These are phyloP conservation scores for Lepiota venenata DNA, from an alignment of 768 basidiomycete species.

Conservation along the genomic window DNA sequence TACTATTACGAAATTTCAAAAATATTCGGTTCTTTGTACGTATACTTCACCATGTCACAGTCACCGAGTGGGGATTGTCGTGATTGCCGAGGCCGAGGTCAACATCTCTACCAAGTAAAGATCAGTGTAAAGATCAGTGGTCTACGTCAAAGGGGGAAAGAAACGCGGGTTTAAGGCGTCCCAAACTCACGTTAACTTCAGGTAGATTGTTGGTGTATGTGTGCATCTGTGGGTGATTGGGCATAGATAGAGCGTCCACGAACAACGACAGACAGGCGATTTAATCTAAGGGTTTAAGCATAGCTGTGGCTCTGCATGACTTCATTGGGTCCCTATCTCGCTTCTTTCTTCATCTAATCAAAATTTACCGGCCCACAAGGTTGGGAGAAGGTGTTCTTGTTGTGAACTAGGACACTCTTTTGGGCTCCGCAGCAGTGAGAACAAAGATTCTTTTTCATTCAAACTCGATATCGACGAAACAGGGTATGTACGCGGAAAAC, in stretches of 20 bases:
- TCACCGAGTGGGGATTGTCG: background rate
- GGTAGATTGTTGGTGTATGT: background rate
- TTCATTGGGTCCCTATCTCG: no score
- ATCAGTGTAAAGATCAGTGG: background rate
- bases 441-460: background rate
- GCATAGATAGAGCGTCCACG: background rate
- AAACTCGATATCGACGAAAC: background rate
- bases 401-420: background rate
- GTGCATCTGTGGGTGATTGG: background rate
- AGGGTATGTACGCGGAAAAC: background rate
- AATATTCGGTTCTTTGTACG: no score
- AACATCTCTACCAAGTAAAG: background rate
- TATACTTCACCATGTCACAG: background rate
- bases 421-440: background rate
- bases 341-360: background rate
- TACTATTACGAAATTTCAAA: no score
- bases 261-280: no score
- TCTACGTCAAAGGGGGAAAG: background rate
- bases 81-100: constrained; percentile 2
- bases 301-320: no score
- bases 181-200: no score
- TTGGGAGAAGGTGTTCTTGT: background rate
- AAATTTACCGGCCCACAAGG: no score
- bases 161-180: no score
- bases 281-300: no score